Percentiles rank a stretch among this genome's conserved stretches.
These are phyloP conservation scores for Chaetomium sp. DNA, from an alignment of 2,329 filamentous ascomycete genomes.

Conservation along the genomic window DNA sequence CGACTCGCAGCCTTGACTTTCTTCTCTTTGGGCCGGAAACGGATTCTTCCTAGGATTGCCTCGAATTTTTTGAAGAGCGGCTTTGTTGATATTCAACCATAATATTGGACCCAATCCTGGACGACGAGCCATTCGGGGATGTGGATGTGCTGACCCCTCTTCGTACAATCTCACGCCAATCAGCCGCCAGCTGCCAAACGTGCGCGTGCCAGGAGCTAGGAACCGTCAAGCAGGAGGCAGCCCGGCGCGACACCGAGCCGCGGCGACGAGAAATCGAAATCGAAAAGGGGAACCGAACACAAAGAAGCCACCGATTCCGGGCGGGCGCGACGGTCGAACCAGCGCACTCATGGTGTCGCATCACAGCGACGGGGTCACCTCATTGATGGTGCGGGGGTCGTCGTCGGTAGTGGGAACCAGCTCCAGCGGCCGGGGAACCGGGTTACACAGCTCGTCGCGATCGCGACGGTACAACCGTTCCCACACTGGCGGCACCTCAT, in stretches of 20 bases:
- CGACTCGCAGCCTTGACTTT: constrained; percentile 27
- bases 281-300: constrained; percentile 11
- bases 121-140: not conserved
- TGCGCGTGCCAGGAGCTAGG: constrained; percentile 13
- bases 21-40: constrained; percentile 11
- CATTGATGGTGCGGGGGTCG: constrained; percentile 40
- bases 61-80: not conserved
- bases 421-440: constrained; percentile 29
- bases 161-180: constrained; percentile 27
- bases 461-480: constrained; percentile 71
- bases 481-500: constrained; percentile 71
- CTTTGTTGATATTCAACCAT: constrained; percentile 15
- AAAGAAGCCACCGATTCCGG: constrained; percentile 11
- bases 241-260: constrained; percentile 18
- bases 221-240: constrained; percentile 27
- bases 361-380: constrained; percentile 38
- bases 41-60: not conserved
- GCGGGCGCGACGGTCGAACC: constrained; percentile 16
- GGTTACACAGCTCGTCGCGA: constrained; percentile 36
- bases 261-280: constrained; percentile 1
- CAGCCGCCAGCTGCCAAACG: constrained; percentile 31
- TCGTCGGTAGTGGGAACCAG: constrained; percentile 39
- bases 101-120: constrained; percentile 2
- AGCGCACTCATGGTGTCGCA: constrained; percentile 41
- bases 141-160: constrained; percentile 28